phyloP scores from a whole-genome alignment of 805 yeast species.

The Lachancea sp. region DNA sequence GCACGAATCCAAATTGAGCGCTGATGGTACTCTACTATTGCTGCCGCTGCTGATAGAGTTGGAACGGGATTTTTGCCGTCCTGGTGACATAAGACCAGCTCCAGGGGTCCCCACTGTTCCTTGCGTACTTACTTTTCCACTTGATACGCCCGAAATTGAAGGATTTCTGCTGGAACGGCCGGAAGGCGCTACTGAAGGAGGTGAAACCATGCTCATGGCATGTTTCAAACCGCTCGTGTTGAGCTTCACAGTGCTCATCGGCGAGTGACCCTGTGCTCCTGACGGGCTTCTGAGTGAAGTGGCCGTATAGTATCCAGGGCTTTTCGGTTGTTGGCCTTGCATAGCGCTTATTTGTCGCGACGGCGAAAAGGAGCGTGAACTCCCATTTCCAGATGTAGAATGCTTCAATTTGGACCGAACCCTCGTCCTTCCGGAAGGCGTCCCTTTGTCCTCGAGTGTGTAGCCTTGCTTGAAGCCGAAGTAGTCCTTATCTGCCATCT shows the following conservation, averaged over 20 bases:
- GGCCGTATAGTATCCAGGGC: conserved; percentile 8
- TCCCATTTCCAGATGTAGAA: conserved; percentile 1
- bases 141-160: conserved; percentile 14
- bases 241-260: conserved; percentile 8
- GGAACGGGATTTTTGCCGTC: conserved; percentile 7
- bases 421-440: background rate
- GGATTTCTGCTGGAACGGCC: conserved; percentile 21
- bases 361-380: conserved; percentile 7
- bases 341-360: conserved; percentile 2
- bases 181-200: conserved; percentile 14
- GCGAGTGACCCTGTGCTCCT: conserved; percentile 5
- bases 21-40: conserved; percentile 5
- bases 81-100: conserved; percentile 2
- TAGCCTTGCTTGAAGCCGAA: conserved; percentile 10
- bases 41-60: conserved; percentile 8
- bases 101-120: conserved; percentile 3
- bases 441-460: conserved; percentile 4
- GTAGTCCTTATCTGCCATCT: conserved; percentile 9
- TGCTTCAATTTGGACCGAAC: conserved; percentile 5
- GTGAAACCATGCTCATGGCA: conserved; percentile 7
- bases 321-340: conserved; percentile 4
- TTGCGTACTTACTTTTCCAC: background rate
- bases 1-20: conserved; percentile 6
- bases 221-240: conserved; percentile 4
- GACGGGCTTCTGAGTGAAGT: conserved; percentile 9